These are phyloP conservation scores for Pharnaceum exiguum DNA, from an alignment of 148 eudicot species.

Conservation along the genomic window DNA sequence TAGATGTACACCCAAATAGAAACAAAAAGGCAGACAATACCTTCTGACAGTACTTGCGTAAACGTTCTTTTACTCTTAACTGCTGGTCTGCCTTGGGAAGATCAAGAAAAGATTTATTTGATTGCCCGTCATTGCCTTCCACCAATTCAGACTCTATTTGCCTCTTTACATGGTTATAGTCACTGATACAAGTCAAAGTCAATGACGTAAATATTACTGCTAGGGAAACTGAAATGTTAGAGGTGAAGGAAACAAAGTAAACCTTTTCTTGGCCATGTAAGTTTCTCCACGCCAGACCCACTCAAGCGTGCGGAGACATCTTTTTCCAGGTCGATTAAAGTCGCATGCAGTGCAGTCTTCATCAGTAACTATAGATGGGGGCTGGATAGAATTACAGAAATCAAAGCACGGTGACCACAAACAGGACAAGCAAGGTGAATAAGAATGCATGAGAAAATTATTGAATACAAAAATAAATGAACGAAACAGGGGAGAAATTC, in stretches of 20 bases:
- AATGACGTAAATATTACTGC: conserved; percentile 3
- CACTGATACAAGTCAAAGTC: conserved; percentile 48
- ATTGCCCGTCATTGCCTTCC: conserved; percentile 51
- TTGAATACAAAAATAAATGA: neutral
- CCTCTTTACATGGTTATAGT: conserved; percentile 89
- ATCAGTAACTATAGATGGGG: conserved; percentile 93
- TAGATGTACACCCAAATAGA: too few relatives aligned
- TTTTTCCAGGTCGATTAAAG: conserved; percentile 96
- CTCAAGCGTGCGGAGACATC: conserved; percentile 95
- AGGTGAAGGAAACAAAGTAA: conserved; percentile 13
- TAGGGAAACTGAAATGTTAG: conserved; percentile 3
- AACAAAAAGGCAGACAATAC: conserved; percentile 27
- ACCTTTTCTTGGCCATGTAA: conserved; percentile 96
- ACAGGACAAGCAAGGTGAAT: neutral
- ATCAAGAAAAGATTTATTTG: conserved; percentile 71
- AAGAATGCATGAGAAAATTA: neutral
- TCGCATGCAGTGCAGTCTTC: conserved; percentile 98
- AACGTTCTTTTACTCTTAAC: conserved; percentile 79
- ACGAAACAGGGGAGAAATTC: too few relatives aligned
- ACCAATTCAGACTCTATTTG: conserved; percentile 91
- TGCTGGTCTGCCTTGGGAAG: conserved; percentile 92
- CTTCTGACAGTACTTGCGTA: conserved; percentile 93
- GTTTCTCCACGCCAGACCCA: conserved; percentile 99
- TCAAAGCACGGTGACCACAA: conserved; percentile 1
- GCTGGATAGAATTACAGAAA: conserved; percentile 46